Base-by-base conservation (phyloP, 164 flowering plant species). In the Kingdonia uniflora region DNA sequence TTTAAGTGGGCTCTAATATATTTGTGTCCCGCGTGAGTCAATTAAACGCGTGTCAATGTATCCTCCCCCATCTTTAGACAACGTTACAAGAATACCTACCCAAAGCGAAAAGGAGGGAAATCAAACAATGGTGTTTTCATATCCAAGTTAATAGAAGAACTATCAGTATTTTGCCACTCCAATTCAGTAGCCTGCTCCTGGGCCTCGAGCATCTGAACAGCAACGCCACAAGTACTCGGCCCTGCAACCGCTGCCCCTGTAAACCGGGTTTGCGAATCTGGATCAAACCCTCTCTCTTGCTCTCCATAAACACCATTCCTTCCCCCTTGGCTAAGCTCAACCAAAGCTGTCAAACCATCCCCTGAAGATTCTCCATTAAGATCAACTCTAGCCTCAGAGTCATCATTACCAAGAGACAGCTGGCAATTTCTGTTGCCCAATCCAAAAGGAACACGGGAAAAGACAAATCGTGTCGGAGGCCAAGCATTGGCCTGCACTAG, bases 91-190 rank as follows among this genome's bases (percentile, higher is more conserved):
- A 48, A 13, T 22, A 42, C 50, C 59, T 65, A 94, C 99, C 95
- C 97, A 70, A 94, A 94, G 47, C 97, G 97, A 55, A 94, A 89
- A 19, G 97, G 95, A 63, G 99, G 99, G 60, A 94, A 94, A 63
- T 83, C 91, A 55, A 79, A 80, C 62, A 94, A 62, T 60, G 97
- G 99, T 37, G 96, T 94, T 69, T 80, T 94, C 79, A 80, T 53
- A 68, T 94, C 99, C 80, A 94, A 68, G 19, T 85, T 74, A 58
- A 94, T 85, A 12, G 85, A 67, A 56, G 85, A 74, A 64, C 73
- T 69, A 61, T 65, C 71, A 14, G 69, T 61, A 68, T 70, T 75
- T 50, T 83, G 90, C 97, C 99, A 89, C 54, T 83, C 90, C 23
- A 78, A 56, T 49, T 79, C 84, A 54, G 71, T 46, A 51, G 75